Evolutionary conservation across 2,329 filamentous ascomycete genomes (phyloP).

Genomic region (Sarocladium kiliense): DNA sequence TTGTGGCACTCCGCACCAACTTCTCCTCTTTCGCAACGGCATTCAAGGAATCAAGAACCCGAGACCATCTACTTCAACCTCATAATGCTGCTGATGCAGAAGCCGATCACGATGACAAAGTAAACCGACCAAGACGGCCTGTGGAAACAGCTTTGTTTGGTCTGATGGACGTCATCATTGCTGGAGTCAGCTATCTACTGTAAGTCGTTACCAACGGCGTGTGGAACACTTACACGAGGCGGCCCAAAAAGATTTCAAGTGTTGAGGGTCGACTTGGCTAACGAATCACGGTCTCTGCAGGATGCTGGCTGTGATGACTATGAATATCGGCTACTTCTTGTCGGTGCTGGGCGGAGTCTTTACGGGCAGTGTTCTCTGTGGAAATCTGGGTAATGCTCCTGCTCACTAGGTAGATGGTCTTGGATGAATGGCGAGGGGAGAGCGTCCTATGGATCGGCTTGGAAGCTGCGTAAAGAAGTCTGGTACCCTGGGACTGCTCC

Average conservation of each 20-base stretch:
- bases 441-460: no score
- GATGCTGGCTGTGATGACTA: constrained; percentile 89
- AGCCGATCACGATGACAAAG: constrained; percentile 56
- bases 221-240: no score
- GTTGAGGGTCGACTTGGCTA: no score
- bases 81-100: constrained; percentile 52
- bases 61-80: constrained; percentile 66
- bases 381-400: background rate
- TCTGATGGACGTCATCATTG: constrained; percentile 62
- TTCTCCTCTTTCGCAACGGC: constrained; percentile 58
- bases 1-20: constrained; percentile 61
- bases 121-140: constrained; percentile 68
- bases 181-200: constrained; percentile 81
- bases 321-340: constrained; percentile 80
- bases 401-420: no score
- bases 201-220: no score
- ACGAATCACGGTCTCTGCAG: constrained; percentile 35
- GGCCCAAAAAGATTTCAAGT: no score
- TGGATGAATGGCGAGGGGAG: no score
- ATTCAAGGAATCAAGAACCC: constrained; percentile 63
- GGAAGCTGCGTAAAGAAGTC: no score
- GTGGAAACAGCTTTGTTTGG: constrained; percentile 74
- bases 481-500: no score
- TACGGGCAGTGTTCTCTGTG: constrained; percentile 43
- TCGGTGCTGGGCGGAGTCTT: constrained; percentile 75